These are phyloP conservation scores for Aspergillus intermedius DNA, from an alignment of 2,329 filamentous ascomycete species.

Conservation along the genomic window DNA sequence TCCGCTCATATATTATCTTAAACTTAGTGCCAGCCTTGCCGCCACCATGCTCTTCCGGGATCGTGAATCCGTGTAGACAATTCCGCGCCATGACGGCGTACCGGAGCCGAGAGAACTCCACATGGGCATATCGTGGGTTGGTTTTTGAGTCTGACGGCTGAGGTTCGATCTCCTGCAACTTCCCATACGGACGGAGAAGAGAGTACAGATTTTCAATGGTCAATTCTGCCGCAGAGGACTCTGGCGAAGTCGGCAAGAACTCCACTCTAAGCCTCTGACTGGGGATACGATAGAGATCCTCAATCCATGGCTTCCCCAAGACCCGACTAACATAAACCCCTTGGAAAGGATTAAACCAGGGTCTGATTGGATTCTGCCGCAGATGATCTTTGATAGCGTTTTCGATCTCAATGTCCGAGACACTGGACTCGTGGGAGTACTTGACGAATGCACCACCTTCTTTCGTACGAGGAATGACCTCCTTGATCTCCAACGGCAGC, in stretches of 20 bases:
- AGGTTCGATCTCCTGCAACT: constrained; percentile 74
- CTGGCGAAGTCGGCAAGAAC: constrained; percentile 68
- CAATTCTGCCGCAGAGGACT: constrained; percentile 66
- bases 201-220: constrained; percentile 82
- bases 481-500: constrained; percentile 63
- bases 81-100: constrained; percentile 85
- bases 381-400: constrained; percentile 58
- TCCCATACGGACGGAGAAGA: constrained; percentile 83
- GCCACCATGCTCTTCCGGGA: constrained; percentile 62
- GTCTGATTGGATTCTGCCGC: constrained; percentile 64
- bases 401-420: constrained; percentile 52
- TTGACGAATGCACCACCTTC: constrained; percentile 94
- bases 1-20: constrained; percentile 75
- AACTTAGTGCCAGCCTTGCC: constrained; percentile 70
- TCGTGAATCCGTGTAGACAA: constrained; percentile 78
- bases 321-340: constrained; percentile 67
- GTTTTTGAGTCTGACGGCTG: constrained; percentile 84
- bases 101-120: constrained; percentile 68
- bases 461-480: constrained; percentile 76
- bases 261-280: constrained; percentile 71
- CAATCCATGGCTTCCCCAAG: constrained; percentile 81
- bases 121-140: constrained; percentile 67
- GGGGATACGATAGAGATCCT: constrained; percentile 81
- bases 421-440: constrained; percentile 53
- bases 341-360: constrained; percentile 83